Evolutionary conservation across 345 rosid genomes (phyloP), one percentile per base, ranked within the genome.

Genomic region (Acer yangbiense): DNA sequence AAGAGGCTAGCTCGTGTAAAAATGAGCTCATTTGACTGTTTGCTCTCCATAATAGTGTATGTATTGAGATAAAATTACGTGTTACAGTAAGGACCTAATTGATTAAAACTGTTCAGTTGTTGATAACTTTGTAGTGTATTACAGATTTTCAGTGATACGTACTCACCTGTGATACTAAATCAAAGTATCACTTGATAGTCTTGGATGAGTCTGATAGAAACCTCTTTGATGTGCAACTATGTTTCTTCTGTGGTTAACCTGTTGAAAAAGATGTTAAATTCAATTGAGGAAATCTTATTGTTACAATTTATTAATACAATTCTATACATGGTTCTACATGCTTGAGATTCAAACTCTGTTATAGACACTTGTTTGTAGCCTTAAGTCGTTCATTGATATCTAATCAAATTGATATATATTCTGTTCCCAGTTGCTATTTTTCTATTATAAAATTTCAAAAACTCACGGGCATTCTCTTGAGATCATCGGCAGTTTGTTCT

Each of bases 401-500:
- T 78, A 20, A 3, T 52, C 21, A 27, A 63, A 39, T 29, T 29
- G 11, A 48, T 32, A 35, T 4, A 35, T 35, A 3, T 20, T 46
- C 46, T 7, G 12, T 35, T 44, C 61, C 78, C 29, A 32, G 44
- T 32, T 41, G 13, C 23, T 48, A 52, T 66, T 43, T 29, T 55
- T 9, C 21, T 65, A 43, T 21, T 46, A 52, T 7, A 14, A 25
- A 43, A 62, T 78, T 77, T 65, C 41, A 13, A 29, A 74, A 73
- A 70, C 85, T 83, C 18, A 84, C 18, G 54, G 48, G 39, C 74
- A 55, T 75, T 81, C 64, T 72, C 60, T 78, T 71, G 90, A 81
- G 84, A 81, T 73, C 68, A 77, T 84, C 43, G 82, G 82, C 89
- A 94, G 99, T 94, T 91, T 86, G 89, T 94, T 73, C 97, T 96